A percentile compares a stretch with the other conserved stretches of the same genome.
Evolutionary conservation across 148 eudicot species (phyloP).

Genomic region (Camellia sinensis): DNA sequence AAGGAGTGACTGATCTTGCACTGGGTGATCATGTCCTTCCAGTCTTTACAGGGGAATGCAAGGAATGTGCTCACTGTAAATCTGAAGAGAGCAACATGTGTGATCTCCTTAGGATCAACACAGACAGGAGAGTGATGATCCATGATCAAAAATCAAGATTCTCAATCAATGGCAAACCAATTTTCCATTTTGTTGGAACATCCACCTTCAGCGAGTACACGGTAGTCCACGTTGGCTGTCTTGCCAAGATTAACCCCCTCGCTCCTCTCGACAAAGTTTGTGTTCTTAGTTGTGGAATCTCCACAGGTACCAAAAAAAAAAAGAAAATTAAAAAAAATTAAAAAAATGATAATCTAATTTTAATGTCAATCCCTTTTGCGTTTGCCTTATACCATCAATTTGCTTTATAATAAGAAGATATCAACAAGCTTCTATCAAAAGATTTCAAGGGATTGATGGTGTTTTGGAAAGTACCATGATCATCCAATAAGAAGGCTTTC

Average conservation of each 20-base stretch:
- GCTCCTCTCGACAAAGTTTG: conserved; percentile 41
- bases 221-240: conserved; percentile 31
- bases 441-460: no score
- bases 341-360: no score
- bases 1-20: conserved; percentile 32
- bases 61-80: conserved; percentile 40
- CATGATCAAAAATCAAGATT: conserved; percentile 39
- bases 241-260: conserved; percentile 32
- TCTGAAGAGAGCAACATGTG: conserved; percentile 43
- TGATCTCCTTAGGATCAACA: conserved; percentile 27
- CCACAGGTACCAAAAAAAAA: conserved; percentile 27
- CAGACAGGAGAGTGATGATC: conserved; percentile 35
- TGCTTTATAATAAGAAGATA: no score
- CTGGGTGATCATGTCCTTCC: conserved; percentile 46
- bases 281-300: conserved; percentile 40
- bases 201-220: conserved; percentile 50
- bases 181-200: conserved; percentile 35
- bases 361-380: no score
- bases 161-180: conserved; percentile 31
- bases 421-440: no score
- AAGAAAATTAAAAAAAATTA: no score
- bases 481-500: no score
- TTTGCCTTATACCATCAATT: no score
- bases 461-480: no score
- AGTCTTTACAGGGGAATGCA: conserved; percentile 37